These are phyloP conservation scores for Debaryomycetaceae sp. DNA, from an alignment of 1,139 yeast species.

Conservation along the genomic window DNA sequence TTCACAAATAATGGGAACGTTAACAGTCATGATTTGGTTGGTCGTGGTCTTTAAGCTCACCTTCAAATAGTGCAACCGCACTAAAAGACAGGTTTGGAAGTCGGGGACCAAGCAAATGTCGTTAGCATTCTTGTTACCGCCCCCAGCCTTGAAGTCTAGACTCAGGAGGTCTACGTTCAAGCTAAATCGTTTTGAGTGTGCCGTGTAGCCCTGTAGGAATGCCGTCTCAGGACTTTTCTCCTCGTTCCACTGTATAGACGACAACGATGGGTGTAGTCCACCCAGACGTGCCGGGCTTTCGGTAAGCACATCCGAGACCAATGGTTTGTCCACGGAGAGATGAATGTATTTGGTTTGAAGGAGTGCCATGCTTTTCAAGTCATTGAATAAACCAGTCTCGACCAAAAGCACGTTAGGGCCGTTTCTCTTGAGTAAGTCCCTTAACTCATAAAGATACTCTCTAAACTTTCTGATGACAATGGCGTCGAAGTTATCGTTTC, in stretches of 20 bases:
- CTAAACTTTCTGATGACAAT: conserved; percentile 30
- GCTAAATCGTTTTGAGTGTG: conserved; percentile 4
- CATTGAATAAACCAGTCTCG: conserved; percentile 34
- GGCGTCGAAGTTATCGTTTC: conserved; percentile 27
- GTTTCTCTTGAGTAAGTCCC: conserved; percentile 25
- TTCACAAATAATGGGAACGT: conserved; percentile 34
- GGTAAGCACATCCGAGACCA: background rate
- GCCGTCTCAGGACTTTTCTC: conserved; percentile 2
- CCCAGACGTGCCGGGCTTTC: background rate
- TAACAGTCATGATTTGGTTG: conserved; percentile 30
- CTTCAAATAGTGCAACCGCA: conserved; percentile 46
- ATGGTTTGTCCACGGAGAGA: conserved; percentile 10
- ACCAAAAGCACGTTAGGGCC: conserved; percentile 35
- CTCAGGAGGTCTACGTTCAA: conserved; percentile 20
- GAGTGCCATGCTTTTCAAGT: conserved; percentile 33
- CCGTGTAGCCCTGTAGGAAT: background rate
- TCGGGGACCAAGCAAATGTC: conserved; percentile 43
- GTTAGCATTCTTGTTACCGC: conserved; percentile 3
- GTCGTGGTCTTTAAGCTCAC: conserved; percentile 26
- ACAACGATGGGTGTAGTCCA: conserved; percentile 3
- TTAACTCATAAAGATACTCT: conserved; percentile 24
- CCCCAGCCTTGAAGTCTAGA: conserved; percentile 24
- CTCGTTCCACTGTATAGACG: conserved; percentile 6
- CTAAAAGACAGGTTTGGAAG: conserved; percentile 52
- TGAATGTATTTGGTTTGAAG: conserved; percentile 31